phyloP scores from a whole-genome alignment of 1,284 basidiomycete species.

The Marasmius tenuissimus region DNA sequence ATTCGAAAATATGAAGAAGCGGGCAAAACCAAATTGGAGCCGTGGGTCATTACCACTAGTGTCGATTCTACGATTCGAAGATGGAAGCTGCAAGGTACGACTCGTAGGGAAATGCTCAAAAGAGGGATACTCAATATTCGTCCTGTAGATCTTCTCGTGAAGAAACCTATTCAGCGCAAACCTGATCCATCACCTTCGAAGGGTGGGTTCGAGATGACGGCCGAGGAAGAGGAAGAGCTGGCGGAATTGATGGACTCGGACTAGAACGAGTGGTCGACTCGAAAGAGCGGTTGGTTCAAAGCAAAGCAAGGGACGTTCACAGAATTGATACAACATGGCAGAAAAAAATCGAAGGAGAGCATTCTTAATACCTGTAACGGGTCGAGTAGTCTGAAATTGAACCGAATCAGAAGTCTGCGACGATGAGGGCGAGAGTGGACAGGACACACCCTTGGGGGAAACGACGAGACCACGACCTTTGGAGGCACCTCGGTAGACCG shows the following conservation, averaged over 20 bases:
- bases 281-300: not conserved
- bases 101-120: not conserved
- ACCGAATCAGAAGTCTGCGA: not conserved
- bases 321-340: not conserved
- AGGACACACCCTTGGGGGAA: constrained; percentile 82
- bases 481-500: constrained; percentile 95
- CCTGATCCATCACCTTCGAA: constrained; percentile 27
- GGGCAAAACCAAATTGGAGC: constrained; percentile 52
- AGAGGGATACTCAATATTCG: not conserved
- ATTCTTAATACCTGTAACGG: constrained; percentile 71
- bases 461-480: constrained; percentile 98
- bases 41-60: constrained; percentile 81
- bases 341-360: not conserved
- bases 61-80: constrained; percentile 84
- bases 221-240: constrained; percentile 79
- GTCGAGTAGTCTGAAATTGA: constrained; percentile 74
- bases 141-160: not conserved
- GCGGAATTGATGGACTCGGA: constrained; percentile 74
- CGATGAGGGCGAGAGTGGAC: not conserved
- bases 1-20: constrained; percentile 44
- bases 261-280: constrained; percentile 15
- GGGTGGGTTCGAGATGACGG: constrained; percentile 46
- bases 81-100: constrained; percentile 76
- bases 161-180: constrained; percentile 51
- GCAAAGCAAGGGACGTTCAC: not conserved